Conservation (phyloP, 805 yeast genomes). For the Lipomyces japonicus region DNA sequence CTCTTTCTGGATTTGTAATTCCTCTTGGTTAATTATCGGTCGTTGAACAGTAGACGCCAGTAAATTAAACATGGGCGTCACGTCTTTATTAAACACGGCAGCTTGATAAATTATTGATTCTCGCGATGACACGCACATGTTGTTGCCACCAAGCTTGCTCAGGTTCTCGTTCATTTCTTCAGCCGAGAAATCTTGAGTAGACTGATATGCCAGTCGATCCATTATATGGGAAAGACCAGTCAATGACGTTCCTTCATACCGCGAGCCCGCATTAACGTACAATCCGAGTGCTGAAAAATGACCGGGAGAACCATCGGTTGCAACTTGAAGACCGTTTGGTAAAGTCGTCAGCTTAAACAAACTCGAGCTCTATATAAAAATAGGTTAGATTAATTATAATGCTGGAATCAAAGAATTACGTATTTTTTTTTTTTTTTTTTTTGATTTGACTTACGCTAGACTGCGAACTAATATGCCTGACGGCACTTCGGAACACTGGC, state of each 20-base stretch:
- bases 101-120: constrained; percentile 93
- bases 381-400: no score
- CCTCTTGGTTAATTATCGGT: constrained; percentile 66
- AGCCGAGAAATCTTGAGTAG: constrained; percentile 44
- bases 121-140: constrained; percentile 86
- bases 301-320: constrained; percentile 81
- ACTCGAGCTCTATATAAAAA: background rate
- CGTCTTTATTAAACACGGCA: constrained; percentile 83
- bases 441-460: no score
- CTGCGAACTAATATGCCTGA: no score
- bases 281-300: constrained; percentile 90
- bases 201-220: constrained; percentile 71
- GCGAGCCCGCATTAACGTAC: constrained; percentile 84
- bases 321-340: constrained; percentile 74
- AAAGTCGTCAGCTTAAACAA: constrained; percentile 43
- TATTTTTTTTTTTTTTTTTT: no score
- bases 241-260: constrained; percentile 60
- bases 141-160: constrained; percentile 85
- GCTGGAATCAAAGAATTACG: no score
- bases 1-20: constrained; percentile 65
- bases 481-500: no score
- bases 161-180: constrained; percentile 68
- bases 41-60: constrained; percentile 71
- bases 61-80: constrained; percentile 70
- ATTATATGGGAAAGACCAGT: constrained; percentile 78